Percentiles rank a stretch among this genome's conserved stretches.
These are phyloP conservation scores for Arachis hypogaea DNA, from an alignment of 306 rosid species.

Conservation along the genomic window DNA sequence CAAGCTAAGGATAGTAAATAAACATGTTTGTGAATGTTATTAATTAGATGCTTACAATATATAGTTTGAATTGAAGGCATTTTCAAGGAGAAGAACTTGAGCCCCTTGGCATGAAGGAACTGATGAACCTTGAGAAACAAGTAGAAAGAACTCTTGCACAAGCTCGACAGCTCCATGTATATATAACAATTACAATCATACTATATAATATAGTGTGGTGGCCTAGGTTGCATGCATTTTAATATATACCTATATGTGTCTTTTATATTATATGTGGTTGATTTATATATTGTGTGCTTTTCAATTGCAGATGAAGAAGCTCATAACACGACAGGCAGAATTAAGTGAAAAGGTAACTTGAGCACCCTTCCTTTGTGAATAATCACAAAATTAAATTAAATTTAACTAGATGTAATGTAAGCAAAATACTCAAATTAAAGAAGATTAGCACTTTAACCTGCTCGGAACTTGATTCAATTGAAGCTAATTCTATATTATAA, in stretches of 20 bases:
- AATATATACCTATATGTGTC: too few species aligned
- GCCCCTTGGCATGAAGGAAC: conserved; percentile 58
- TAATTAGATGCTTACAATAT: neutral
- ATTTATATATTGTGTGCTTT: neutral
- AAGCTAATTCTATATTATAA: too few species aligned
- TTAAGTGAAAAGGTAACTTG: conserved; percentile 60
- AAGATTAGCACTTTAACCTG: too few species aligned
- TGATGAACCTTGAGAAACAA: conserved; percentile 65
- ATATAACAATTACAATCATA: neutral
- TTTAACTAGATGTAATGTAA: too few species aligned
- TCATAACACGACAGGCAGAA: conserved; percentile 54
- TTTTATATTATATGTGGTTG: too few species aligned
- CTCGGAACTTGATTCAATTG: too few species aligned
- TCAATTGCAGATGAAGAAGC: conserved; percentile 51
- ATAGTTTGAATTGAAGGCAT: conserved; percentile 50
- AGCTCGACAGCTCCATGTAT: conserved; percentile 67
- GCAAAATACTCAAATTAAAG: too few species aligned
- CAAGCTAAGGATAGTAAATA: too few species aligned
- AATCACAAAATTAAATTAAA: neutral
- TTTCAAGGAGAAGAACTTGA: conserved; percentile 81
- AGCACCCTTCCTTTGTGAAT: neutral
- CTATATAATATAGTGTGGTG: neutral
- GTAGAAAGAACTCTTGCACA: conserved; percentile 61
- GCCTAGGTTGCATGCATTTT: too few species aligned
- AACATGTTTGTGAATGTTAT: neutral